phyloP scores from a whole-genome alignment of 2,329 filamentous ascomycete genomes.

The Colletotrichum chrysophilum region DNA sequence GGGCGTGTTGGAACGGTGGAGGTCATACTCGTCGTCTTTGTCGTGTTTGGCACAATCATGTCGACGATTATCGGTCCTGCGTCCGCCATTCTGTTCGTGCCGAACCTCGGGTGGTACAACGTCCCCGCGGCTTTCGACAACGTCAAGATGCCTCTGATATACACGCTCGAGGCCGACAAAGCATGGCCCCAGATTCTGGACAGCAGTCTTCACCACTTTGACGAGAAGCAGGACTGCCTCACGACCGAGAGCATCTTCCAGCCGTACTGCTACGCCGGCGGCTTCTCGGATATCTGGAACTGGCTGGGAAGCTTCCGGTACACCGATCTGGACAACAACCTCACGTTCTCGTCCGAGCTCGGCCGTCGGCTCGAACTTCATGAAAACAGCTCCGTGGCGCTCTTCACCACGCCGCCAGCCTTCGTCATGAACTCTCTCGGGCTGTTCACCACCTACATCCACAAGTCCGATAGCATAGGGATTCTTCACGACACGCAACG shows the following conservation, averaged over 20 bases:
- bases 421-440: neutral
- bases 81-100: conserved; percentile 12
- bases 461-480: neutral
- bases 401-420: neutral
- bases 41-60: neutral
- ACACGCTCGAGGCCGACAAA: neutral
- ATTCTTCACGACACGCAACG: neutral
- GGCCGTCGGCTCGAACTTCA: neutral
- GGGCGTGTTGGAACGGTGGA: neutral
- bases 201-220: neutral
- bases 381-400: neutral
- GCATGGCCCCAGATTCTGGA: neutral
- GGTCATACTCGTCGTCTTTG: neutral
- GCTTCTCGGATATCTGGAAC: neutral
- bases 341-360: neutral
- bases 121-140: neutral
- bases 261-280: neutral
- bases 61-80: conserved; percentile 5
- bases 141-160: neutral
- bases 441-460: neutral
- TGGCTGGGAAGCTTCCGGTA: neutral
- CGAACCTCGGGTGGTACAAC: neutral
- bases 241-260: neutral
- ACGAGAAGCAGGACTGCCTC: neutral
- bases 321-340: neutral